Evolutionary conservation across 805 yeast species (phyloP).

Genomic region (Ogataea saltuana): DNA sequence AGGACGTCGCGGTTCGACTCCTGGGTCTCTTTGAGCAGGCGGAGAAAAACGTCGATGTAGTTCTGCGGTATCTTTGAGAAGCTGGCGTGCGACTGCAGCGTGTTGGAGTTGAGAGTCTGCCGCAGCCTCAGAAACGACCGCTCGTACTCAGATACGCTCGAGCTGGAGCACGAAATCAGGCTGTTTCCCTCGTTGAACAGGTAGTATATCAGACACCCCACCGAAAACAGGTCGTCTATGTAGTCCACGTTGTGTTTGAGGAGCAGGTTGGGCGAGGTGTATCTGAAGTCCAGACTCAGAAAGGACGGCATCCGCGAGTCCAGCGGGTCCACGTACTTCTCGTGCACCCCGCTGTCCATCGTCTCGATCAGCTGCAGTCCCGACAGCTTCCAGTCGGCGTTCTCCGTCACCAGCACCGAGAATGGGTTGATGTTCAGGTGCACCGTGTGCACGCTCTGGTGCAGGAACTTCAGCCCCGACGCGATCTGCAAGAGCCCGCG

Average conservation of each 20-base stretch:
- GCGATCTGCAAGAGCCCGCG: conserved; percentile 81
- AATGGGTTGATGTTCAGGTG: conserved; percentile 80
- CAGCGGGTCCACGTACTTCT: conserved; percentile 65
- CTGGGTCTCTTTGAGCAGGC: conserved; percentile 50
- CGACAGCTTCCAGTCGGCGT: conserved; percentile 91
- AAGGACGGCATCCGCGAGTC: conserved; percentile 77
- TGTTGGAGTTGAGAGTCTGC: conserved; percentile 38
- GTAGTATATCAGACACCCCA: conserved; percentile 75
- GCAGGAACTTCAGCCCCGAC: conserved; percentile 80
- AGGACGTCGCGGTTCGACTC: conserved; percentile 35
- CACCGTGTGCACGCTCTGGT: conserved; percentile 68
- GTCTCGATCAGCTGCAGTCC: conserved; percentile 65
- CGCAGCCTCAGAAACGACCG: conserved; percentile 46
- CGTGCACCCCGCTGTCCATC: conserved; percentile 46
- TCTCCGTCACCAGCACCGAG: conserved; percentile 72
- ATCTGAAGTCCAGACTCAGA: conserved; percentile 69
- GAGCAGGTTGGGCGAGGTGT: conserved; percentile 81
- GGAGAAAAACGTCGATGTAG: conserved; percentile 50
- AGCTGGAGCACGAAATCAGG: conserved; percentile 42
- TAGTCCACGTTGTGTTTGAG: conserved; percentile 62
- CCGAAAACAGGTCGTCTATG: conserved; percentile 78
- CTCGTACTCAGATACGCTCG: conserved; percentile 54
- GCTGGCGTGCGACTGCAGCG: conserved; percentile 45
- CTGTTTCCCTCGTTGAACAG: conserved; percentile 53
- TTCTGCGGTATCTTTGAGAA: conserved; percentile 62